Conservation (phyloP, 352 stramenopile species). For the Hyaloperonospora brassicae region DNA sequence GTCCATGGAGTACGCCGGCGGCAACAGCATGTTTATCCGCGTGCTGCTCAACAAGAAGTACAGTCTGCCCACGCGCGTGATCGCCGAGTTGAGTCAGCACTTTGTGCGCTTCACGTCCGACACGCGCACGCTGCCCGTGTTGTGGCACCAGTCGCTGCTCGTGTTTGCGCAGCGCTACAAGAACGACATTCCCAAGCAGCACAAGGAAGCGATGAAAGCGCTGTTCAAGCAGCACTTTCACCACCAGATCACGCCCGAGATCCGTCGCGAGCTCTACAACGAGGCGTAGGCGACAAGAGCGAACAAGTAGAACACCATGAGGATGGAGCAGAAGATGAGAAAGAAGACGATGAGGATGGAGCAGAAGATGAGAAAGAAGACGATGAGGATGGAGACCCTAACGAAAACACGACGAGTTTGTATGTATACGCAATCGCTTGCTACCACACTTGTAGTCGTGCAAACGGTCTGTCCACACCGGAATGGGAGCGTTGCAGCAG, state of each 20-base stretch:
- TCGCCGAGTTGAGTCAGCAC: conserved; percentile 93
- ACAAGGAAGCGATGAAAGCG: conserved; percentile 92
- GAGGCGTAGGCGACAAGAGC: conserved; percentile 26
- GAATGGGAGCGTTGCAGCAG: too few relatives aligned
- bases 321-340: too few relatives aligned
- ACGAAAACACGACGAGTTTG: too few relatives aligned
- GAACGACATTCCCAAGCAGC: conserved; percentile 91
- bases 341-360: too few relatives aligned
- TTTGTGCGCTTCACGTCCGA: conserved; percentile 91
- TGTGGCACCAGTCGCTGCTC: conserved; percentile 99
- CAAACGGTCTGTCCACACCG: too few relatives aligned
- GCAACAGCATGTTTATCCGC: conserved; percentile 97
- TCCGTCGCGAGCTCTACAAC: conserved; percentile 94
- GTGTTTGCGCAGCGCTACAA: conserved; percentile 99
- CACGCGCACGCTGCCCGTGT: conserved; percentile 87
- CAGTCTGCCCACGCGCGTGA: conserved; percentile 94
- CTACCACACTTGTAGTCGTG: too few relatives aligned
- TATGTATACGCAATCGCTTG: too few relatives aligned
- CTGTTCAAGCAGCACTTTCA: conserved; percentile 89
- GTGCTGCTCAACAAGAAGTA: conserved; percentile 99
- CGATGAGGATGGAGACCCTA: too few relatives aligned
- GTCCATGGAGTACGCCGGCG: conserved; percentile 93
- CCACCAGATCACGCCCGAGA: conserved; percentile 97
- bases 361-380: too few relatives aligned
- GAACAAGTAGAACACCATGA: too few relatives aligned